Evolutionary conservation across 768 basidiomycete species (phyloP).

Genomic region (Sarcodon aspratus): DNA sequence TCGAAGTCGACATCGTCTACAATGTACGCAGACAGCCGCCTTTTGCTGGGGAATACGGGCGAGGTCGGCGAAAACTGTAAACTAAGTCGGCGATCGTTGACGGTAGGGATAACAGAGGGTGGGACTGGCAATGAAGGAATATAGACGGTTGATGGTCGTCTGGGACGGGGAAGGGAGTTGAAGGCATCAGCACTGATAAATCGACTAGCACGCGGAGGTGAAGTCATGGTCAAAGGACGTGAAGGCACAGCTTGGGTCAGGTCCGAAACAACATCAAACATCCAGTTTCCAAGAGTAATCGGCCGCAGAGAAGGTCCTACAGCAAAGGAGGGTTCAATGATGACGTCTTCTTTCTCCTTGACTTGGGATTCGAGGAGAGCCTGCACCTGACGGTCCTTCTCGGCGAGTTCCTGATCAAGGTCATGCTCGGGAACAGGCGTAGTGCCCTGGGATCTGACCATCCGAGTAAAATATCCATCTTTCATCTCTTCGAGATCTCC

Average conservation of each 20-base stretch:
- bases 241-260: constrained; percentile 23
- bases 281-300: constrained; percentile 66
- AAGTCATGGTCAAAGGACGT: constrained; percentile 13
- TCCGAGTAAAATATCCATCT: constrained; percentile 58
- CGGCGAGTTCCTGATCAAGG: constrained; percentile 16
- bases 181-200: constrained; percentile 25
- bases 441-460: constrained; percentile 47
- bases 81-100: constrained; percentile 28
- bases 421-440: constrained; percentile 40
- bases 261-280: constrained; percentile 71
- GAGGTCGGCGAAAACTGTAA: constrained; percentile 22
- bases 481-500: constrained; percentile 53
- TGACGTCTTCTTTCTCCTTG: constrained; percentile 22
- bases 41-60: constrained; percentile 16
- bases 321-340: constrained; percentile 13
- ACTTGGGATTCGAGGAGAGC: constrained; percentile 35
- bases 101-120: constrained; percentile 39
- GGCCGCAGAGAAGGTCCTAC: constrained; percentile 30
- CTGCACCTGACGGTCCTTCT: constrained; percentile 30
- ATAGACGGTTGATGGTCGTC: constrained; percentile 13
- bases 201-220: constrained; percentile 20
- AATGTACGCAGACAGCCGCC: constrained; percentile 17
- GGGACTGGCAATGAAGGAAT: constrained; percentile 3
- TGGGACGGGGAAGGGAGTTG: constrained; percentile 19
- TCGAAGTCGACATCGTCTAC: constrained; percentile 11